Conservation (phyloP, 2,329 filamentous ascomycete species). For the Penicillium sp. region DNA sequence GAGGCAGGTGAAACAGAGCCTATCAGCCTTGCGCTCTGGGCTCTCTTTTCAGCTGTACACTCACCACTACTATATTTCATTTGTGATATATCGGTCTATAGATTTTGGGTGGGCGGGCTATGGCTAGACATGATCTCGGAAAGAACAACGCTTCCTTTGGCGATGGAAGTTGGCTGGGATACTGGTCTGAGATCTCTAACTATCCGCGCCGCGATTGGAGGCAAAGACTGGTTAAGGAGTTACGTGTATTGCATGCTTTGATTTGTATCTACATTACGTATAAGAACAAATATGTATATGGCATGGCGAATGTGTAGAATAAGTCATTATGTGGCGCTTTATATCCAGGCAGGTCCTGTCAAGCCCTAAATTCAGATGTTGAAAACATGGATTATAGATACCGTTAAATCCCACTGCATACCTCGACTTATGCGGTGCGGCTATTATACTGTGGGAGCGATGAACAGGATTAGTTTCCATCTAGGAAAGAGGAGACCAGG, state of each 20-base stretch:
- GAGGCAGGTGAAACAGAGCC: background rate
- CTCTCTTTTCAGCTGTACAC: background rate
- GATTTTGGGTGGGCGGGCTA: background rate
- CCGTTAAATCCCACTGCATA: background rate
- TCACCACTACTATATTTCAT: background rate
- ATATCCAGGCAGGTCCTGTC: background rate
- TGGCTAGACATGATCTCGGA: background rate
- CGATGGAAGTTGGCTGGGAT: background rate
- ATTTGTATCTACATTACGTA: background rate
- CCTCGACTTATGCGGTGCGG: background rate
- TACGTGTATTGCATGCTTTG: background rate
- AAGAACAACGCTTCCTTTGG: background rate
- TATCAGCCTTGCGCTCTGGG: background rate
- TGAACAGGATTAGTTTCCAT: no score
- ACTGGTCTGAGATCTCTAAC: background rate
- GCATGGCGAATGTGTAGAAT: background rate
- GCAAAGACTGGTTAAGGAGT: background rate
- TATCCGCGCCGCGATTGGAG: background rate
- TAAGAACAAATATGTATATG: background rate
- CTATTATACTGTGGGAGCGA: background rate
- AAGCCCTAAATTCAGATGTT: background rate
- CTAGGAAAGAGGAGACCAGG: no score
- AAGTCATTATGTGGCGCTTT: background rate
- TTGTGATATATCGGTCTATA: conserved; percentile 3
- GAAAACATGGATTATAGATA: background rate